Base-by-base conservation (phyloP, 495 filamentous ascomycete species). In the Friedmanniomyces endolithicus region DNA sequence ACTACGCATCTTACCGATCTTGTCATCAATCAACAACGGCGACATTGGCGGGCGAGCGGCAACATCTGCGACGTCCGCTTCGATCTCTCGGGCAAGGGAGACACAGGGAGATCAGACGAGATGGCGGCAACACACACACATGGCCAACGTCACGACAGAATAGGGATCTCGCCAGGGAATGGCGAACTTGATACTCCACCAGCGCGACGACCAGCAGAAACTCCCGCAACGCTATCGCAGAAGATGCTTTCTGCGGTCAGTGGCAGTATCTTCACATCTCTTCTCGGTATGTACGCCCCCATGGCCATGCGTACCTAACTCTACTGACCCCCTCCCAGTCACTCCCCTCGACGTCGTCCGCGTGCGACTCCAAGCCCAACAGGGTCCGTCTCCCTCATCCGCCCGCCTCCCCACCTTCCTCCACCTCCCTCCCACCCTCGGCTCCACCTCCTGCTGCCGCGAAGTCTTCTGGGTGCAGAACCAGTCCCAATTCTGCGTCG, bases 401-500 rank as follows among this genome's bases (percentile, higher is more conserved):
- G 48, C 46, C 68, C 27, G 63, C 62, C 65, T 70, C 35, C 64
- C 56, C 54, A 70, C 78, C 46, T 83, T 90, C 67, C 80, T 79
- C 43, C 78, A 82, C 51, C 70, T 82, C 49, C 86, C 73, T 54
- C 80, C 75, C 3, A 87, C 87, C 60, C 82, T 97, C 39, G 94
- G 92, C 58, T 88, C 97, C 34, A 95, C 94, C 7, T 80, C 89
- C 29, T 98, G 92, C 70, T 98, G 92, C 65, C 82, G 92, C 50
- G 92, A 98, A 71, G 90, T 97, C 34, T 97, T 98, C 71, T 98
- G 92, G 79, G 78, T 90, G 56, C 88, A 85, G 63, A 92, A 94
- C 64, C 84, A 85, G 66, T 75, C 85, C 16, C 81, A 87, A 54
- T 82, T 83, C 64, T 97, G 94, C 67, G 72, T 96, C 62, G 79